Percentiles rank a stretch among this genome's conserved stretches.
Evolutionary conservation across 345 rosid species (phyloP).

Genomic region (Dipteronia dyeriana): DNA sequence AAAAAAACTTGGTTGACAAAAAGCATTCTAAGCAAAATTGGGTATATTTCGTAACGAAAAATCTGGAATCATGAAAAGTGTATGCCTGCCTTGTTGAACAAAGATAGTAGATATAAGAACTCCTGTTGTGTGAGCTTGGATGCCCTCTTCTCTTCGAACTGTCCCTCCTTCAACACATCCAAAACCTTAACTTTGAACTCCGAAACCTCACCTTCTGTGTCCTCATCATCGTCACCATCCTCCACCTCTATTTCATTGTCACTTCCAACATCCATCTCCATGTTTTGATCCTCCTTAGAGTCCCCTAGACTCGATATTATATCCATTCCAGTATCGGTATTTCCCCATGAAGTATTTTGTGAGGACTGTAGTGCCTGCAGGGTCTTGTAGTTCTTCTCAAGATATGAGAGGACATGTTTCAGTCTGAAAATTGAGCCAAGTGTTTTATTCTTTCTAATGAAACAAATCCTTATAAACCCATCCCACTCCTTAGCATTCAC

Average conservation of each 20-base stretch:
- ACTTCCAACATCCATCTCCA: conserved; percentile 54
- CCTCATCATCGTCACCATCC: conserved; percentile 45
- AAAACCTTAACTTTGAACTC: conserved; percentile 74
- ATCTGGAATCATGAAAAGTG: conserved; percentile 57
- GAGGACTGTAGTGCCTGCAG: conserved; percentile 58
- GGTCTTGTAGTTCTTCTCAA: conserved; percentile 86
- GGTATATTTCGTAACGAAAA: not conserved
- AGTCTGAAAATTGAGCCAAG: conserved; percentile 77
- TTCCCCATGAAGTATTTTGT: conserved; percentile 21
- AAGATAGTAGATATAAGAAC: conserved; percentile 76
- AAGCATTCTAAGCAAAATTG: conserved; percentile 4
- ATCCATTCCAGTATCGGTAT: conserved; percentile 29
- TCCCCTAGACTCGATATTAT: conserved; percentile 27
- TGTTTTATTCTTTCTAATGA: conserved; percentile 88
- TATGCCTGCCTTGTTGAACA: conserved; percentile 82
- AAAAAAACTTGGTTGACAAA: not conserved
- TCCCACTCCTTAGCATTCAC: conserved; percentile 84
- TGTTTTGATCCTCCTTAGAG: conserved; percentile 40
- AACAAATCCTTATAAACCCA: conserved; percentile 81
- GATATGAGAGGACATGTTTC: conserved; percentile 59
- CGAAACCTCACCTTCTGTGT: conserved; percentile 45
- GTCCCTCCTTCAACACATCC: conserved; percentile 64
- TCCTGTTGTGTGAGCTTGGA: conserved; percentile 78
- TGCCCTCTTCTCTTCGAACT: conserved; percentile 73
- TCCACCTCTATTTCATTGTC: conserved; percentile 42